Evolutionary conservation across 495 filamentous ascomycete species (phyloP), one percentile per base, ranked within the genome.

Genomic region (Articulospora tetracladia): DNA sequence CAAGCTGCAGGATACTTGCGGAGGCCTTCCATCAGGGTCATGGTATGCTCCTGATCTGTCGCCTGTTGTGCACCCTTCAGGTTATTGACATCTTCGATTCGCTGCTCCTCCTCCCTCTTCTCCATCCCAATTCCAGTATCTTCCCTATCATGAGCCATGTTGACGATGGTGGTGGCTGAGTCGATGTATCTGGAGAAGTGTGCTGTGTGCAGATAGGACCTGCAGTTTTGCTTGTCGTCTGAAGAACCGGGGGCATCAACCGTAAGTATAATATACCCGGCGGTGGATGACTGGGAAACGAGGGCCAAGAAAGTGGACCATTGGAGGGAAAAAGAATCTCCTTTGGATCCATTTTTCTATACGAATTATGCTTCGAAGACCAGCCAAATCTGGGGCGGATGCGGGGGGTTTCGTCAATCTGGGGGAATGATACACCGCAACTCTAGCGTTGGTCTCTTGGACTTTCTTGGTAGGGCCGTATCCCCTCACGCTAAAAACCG

Each of bases 1-100:
- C 73, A 66, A 20, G 74, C 74, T 50, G 74, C 69, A n/a, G 70
- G 73, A 59, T 76, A 76, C 23, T 67, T 63, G 32, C 58, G 62
- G 50, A 75, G 58, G 41, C 39, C 69, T 49, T 68, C 28, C 36
- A 39, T 27, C 2, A 71, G 39, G 32, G 57, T 63, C 60, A 73
- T 65, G 19, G 55, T 30, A 20, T 70, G 70, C 58, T 73, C 70
- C 7, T 11, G 23, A 19, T 53, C 55, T n/a, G 61, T 60, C 15
- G 61, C 68, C 36, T 50, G 19, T 26, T 50, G 47, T 6, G 47
- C 47, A 12, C 47, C 47, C 17, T 50, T 50, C 10, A 50, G 24
- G 20, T 4, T 25, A 22, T 50, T 22, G 6, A 50, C 47, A 50
- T 50, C 47, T 17, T 50, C 47, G 17, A 50, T 25, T 8, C 25